A percentile compares a stretch with the other conserved stretches of the same genome.
Evolutionary conservation across 106 monocot genomes (phyloP).

Genomic region (Allium sativum): DNA sequence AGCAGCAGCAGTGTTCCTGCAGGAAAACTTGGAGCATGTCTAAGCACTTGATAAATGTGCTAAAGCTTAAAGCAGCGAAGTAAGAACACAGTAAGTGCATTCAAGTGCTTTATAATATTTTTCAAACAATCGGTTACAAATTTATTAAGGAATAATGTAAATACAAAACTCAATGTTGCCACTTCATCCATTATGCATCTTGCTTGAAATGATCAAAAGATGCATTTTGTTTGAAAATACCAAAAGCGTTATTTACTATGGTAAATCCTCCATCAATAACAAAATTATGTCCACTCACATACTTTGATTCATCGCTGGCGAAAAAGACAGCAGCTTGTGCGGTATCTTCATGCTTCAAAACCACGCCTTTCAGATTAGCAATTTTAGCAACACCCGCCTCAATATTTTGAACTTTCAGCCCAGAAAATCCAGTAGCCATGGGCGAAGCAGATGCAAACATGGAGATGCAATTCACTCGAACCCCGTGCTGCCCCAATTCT

Average conservation of each 20-base stretch:
- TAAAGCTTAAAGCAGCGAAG: no score
- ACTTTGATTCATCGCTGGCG: conserved; percentile 18
- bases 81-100: no score
- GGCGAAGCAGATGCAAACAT: conserved; percentile 30
- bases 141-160: no score
- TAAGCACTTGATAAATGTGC: no score
- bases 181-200: no score
- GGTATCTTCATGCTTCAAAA: conserved; percentile 10
- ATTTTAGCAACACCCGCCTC: conserved; percentile 4
- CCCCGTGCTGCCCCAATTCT: conserved; percentile 44
- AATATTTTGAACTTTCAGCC: background rate
- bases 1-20: no score
- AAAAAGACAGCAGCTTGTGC: conserved; percentile 22
- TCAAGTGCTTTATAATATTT: no score
- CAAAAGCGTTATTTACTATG: background rate
- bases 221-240: background rate
- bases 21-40: no score
- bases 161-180: no score
- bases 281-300: conserved; percentile 22
- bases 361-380: conserved; percentile 11
- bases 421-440: background rate
- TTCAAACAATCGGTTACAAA: no score
- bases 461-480: conserved; percentile 64
- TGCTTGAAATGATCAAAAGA: no score
- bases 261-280: conserved; percentile 26